Conservation (phyloP, 495 filamentous ascomycete genomes). For the Penicillium paradoxum region DNA sequence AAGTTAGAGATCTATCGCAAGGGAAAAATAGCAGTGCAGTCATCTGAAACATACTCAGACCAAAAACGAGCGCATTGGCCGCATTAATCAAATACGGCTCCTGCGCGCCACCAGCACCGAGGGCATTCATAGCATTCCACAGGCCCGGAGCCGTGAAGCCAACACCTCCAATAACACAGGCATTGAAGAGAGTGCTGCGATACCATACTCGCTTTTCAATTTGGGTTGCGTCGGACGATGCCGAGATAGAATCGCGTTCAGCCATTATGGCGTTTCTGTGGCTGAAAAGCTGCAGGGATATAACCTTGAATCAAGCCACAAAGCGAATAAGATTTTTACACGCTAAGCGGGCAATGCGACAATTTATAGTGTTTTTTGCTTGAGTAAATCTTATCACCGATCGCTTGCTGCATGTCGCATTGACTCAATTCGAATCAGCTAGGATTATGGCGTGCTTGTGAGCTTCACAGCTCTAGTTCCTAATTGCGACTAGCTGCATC, state of each 20-base stretch:
- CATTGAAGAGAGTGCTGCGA: conserved; percentile 56
- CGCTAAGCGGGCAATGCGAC: neutral
- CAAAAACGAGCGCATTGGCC: conserved; percentile 62
- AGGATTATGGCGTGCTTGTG: conserved; percentile 3
- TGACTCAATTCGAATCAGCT: neutral
- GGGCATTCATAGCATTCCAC: conserved; percentile 58
- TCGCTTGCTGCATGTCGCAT: neutral
- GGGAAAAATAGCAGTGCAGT: neutral
- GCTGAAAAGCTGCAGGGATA: neutral
- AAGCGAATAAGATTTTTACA: neutral
- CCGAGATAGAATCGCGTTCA: conserved; percentile 1
- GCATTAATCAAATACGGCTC: conserved; percentile 57
- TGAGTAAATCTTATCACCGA: neutral
- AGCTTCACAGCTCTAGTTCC: neutral
- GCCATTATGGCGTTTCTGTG: neutral
- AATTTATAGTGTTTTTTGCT: neutral
- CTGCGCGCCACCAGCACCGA: conserved; percentile 60
- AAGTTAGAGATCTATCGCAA: neutral
- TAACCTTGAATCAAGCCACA: neutral
- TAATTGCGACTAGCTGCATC: neutral
- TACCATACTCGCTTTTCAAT: conserved; percentile 44
- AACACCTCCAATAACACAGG: conserved; percentile 35
- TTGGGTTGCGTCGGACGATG: conserved; percentile 1
- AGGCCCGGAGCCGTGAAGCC: conserved; percentile 36
- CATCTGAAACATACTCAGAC: conserved; percentile 20